Evolutionary conservation across 2,329 filamentous ascomycete species (phyloP).

Genomic region (Alternaria viburni): DNA sequence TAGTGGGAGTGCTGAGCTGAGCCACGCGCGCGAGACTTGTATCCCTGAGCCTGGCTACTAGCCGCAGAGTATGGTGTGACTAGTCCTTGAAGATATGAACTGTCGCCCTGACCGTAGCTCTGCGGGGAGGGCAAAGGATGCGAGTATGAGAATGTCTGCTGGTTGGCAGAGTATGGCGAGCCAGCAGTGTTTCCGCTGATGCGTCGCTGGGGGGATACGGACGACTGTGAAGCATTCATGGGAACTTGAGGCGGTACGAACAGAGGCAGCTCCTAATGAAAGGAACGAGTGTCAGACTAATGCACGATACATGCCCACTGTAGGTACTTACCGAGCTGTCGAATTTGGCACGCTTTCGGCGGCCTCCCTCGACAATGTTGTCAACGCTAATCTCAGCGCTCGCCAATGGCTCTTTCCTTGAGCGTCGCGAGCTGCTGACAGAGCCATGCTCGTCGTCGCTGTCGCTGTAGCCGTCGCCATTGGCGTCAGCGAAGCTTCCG

Average conservation of each 20-base stretch:
- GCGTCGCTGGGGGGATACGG: constrained; percentile 87
- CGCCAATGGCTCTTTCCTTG: constrained; percentile 81
- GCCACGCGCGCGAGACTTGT: constrained; percentile 45
- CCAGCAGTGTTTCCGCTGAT: constrained; percentile 73
- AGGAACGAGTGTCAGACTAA: constrained; percentile 31
- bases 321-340: constrained; percentile 87
- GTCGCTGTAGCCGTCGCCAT: constrained; percentile 78
- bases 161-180: constrained; percentile 77
- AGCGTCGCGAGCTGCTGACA: constrained; percentile 72
- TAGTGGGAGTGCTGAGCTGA: constrained; percentile 48
- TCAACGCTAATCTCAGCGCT: constrained; percentile 98
- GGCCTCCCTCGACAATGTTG: constrained; percentile 96
- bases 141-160: constrained; percentile 80
- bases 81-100: constrained; percentile 45
- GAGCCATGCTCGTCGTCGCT: constrained; percentile 82
- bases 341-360: constrained; percentile 91
- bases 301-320: constrained; percentile 16
- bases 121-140: constrained; percentile 84
- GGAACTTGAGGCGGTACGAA: constrained; percentile 85
- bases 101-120: constrained; percentile 62
- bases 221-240: constrained; percentile 94
- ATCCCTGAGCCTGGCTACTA: constrained; percentile 39
- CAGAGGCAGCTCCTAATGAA: constrained; percentile 82
- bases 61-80: constrained; percentile 46
- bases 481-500: constrained; percentile 64